Evolutionary conservation across 2,329 filamentous ascomycete genomes (phyloP).

Genomic region (Alternaria sp.): DNA sequence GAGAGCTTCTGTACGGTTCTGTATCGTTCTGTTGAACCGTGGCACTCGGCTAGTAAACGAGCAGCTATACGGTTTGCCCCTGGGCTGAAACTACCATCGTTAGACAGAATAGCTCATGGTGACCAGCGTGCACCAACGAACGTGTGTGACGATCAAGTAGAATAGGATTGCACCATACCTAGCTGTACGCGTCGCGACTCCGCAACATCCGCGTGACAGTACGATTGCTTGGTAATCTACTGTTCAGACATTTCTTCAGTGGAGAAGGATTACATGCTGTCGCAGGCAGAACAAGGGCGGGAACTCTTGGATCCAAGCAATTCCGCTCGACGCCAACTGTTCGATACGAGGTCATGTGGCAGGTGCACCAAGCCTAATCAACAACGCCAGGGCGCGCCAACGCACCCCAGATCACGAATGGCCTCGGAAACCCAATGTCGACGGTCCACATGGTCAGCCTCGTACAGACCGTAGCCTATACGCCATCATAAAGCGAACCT

Average conservation of each 20-base stretch:
- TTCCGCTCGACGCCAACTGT: conserved; percentile 23
- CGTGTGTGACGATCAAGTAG: not conserved
- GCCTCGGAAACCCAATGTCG: not conserved
- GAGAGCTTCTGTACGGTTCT: conserved; percentile 23
- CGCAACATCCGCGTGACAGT: not conserved
- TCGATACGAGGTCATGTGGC: conserved; percentile 8
- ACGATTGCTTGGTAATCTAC: conserved; percentile 2
- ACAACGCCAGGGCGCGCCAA: conserved; percentile 20
- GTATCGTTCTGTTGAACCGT: conserved; percentile 12
- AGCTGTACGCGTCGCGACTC: not conserved
- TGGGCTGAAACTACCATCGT: not conserved
- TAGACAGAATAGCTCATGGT: conserved; percentile 6
- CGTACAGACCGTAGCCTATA: not conserved
- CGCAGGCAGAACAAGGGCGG: conserved; percentile 17
- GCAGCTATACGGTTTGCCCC: conserved; percentile 1
- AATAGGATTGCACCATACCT: not conserved
- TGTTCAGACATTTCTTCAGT: not conserved
- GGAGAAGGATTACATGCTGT: not conserved
- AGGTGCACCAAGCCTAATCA: conserved; percentile 8
- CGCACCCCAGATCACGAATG: conserved; percentile 17
- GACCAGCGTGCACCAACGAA: not conserved
- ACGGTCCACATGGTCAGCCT: not conserved
- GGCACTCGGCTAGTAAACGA: conserved; percentile 9
- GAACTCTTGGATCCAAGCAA: conserved; percentile 32
- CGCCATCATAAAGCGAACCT: not conserved